Conservation (phyloP, 257 asterid genomes). For the Primulina tabacum region DNA sequence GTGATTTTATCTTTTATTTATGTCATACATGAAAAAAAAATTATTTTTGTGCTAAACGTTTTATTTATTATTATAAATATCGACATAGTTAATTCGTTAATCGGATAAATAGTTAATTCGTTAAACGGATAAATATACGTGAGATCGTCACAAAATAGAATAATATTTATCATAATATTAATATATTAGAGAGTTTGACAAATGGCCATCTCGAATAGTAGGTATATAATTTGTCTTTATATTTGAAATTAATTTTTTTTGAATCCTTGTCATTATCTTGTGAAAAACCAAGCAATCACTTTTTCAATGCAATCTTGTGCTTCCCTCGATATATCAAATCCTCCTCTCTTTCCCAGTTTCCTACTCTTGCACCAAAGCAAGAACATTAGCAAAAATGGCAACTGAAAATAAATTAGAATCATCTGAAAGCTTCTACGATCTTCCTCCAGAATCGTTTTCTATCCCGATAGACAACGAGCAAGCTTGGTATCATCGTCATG, state of each 20-base stretch:
- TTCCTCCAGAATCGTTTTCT: slow-evolving; percentile 65
- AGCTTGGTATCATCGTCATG: slow-evolving; percentile 56
- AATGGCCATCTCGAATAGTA: not conserved
- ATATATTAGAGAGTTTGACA: not conserved
- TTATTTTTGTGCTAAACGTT: no score
- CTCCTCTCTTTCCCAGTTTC: slow-evolving; percentile 9
- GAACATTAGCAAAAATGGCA: slow-evolving; percentile 5
- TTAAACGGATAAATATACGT: no score
- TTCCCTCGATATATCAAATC: not conserved
- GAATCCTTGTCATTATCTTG: not conserved
- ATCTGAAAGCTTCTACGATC: slow-evolving; percentile 33
- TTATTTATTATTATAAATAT: no score
- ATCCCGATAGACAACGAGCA: slow-evolving; percentile 43
- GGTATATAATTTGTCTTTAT: not conserved
- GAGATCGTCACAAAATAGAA: no score
- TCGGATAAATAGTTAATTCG: no score
- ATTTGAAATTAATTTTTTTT: not conserved
- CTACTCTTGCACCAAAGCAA: not conserved
- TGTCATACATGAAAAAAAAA: no score
- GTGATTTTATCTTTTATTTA: no score
- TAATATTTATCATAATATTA: no score
- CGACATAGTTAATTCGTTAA: no score
- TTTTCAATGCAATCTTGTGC: not conserved
- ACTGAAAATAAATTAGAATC: slow-evolving; percentile 18
- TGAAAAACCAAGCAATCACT: not conserved